Conservation (phyloP, 192 early-diverging fungal genomes). For the Coemansia sp. region DNA sequence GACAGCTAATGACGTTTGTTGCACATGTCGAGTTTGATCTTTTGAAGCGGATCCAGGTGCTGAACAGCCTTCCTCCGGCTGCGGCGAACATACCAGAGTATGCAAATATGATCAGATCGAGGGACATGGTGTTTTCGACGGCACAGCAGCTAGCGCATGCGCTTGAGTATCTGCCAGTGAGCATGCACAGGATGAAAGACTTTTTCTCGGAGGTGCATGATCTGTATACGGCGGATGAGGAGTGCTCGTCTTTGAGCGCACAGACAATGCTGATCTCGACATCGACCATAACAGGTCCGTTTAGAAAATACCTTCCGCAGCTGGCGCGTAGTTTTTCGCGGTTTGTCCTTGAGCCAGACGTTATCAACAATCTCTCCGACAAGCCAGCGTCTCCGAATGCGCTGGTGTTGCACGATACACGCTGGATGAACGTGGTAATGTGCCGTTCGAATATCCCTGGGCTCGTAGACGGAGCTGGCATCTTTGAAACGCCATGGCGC, state of each 20-base stretch:
- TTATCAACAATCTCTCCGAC: slow-evolving; percentile 1
- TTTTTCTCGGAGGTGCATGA: slow-evolving; percentile 46
- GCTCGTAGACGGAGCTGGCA: slow-evolving; percentile 29
- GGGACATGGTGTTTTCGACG: slow-evolving; percentile 43
- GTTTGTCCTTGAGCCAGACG: slow-evolving; percentile 44
- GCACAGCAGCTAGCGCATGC: slow-evolving; percentile 52
- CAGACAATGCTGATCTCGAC: slow-evolving; percentile 43
- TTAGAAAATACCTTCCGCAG: slow-evolving; percentile 40
- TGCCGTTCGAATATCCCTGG: slow-evolving; percentile 34
- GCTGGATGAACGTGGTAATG: slow-evolving; percentile 42
- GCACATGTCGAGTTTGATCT: slow-evolving; percentile 30
- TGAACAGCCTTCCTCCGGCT: slow-evolving; percentile 35
- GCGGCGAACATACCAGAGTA: slow-evolving; percentile 36
- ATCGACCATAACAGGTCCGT: slow-evolving; percentile 41
- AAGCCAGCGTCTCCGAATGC: slow-evolving; percentile 40
- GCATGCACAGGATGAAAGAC: slow-evolving; percentile 43
- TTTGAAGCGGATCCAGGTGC: slow-evolving; percentile 29
- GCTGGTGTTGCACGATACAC: slow-evolving; percentile 50
- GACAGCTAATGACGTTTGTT: slow-evolving; percentile 44
- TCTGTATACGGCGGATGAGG: slow-evolving; percentile 40
- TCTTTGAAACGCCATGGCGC: slow-evolving; percentile 55
- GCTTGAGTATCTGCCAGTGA: slow-evolving; percentile 47
- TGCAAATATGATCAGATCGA: slow-evolving; percentile 21
- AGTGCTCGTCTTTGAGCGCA: slow-evolving; percentile 31
- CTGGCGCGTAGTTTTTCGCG: slow-evolving; percentile 45